phyloP scores from a whole-genome alignment of 495 filamentous ascomycete genomes.

The Achaetomiella virescens region DNA sequence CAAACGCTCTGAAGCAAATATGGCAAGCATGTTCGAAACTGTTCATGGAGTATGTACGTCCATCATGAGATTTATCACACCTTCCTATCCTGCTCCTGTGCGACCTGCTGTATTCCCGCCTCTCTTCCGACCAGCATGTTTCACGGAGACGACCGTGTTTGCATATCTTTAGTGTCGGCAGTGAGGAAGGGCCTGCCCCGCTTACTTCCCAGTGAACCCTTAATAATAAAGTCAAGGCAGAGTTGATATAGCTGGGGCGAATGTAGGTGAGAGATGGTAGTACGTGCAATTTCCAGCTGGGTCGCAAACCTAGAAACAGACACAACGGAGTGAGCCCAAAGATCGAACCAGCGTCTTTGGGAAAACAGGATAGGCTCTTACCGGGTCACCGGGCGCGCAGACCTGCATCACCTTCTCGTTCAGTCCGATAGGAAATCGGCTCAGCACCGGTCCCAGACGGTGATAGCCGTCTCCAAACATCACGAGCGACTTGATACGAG shows the following conservation, averaged over 20 bases:
- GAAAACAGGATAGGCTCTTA: background rate
- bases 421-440: background rate
- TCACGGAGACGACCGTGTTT: too few species aligned
- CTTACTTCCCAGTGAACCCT: background rate
- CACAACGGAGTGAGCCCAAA: background rate
- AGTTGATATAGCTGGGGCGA: background rate
- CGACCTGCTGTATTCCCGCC: too few species aligned
- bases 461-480: constrained; percentile 6
- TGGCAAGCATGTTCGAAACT: too few species aligned
- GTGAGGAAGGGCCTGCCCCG: too few species aligned
- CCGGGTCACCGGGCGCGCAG: constrained; percentile 7
- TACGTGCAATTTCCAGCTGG: background rate
- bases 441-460: background rate
- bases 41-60: too few species aligned
- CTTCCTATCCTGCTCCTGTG: too few species aligned
- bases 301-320: background rate
- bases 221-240: background rate
- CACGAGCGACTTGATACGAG: constrained; percentile 3
- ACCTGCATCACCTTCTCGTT: constrained; percentile 4
- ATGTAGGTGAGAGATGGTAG: constrained; percentile 3
- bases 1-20: too few species aligned
- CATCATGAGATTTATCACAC: too few species aligned
- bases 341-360: background rate
- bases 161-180: too few species aligned
- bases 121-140: too few species aligned